Evolutionary conservation across 1,284 basidiomycete species (phyloP).

Genomic region (Rhodotorula sp.): DNA sequence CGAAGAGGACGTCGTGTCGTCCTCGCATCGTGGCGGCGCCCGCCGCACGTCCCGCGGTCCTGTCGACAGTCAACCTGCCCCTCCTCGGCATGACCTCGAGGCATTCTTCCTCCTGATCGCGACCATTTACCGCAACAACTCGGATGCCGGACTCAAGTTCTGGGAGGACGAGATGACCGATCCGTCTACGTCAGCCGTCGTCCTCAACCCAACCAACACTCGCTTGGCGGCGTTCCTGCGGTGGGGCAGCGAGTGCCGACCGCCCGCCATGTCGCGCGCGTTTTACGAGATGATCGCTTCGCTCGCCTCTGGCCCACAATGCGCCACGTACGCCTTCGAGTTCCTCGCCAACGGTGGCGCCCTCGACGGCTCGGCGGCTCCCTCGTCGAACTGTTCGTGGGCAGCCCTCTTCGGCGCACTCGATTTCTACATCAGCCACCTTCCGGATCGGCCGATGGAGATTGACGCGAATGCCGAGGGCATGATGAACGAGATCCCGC

Average conservation of each 20-base stretch:
- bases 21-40: conserved; percentile 53
- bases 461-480: conserved; percentile 46
- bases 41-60: conserved; percentile 47
- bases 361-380: conserved; percentile 50
- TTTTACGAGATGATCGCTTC: conserved; percentile 85
- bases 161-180: conserved; percentile 65
- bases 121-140: conserved; percentile 68
- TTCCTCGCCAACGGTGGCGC: conserved; percentile 58
- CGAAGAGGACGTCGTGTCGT: conserved; percentile 73
- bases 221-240: conserved; percentile 76
- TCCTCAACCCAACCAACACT: conserved; percentile 36
- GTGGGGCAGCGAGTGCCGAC: conserved; percentile 76
- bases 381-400: conserved; percentile 51
- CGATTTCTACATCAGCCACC: conserved; percentile 56
- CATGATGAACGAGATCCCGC: conserved; percentile 55
- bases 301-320: conserved; percentile 77
- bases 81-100: conserved; percentile 76
- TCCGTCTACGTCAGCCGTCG: conserved; percentile 43
- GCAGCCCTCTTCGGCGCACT: conserved; percentile 59
- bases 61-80: conserved; percentile 36
- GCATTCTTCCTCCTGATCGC: conserved; percentile 80
- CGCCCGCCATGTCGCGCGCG: conserved; percentile 69
- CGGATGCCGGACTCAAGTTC: conserved; percentile 75
- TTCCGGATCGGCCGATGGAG: conserved; percentile 44
- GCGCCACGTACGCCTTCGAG: conserved; percentile 80